These are phyloP conservation scores for Kwoniella heveanensis DNA, from an alignment of 768 basidiomycete species.

Conservation along the genomic window DNA sequence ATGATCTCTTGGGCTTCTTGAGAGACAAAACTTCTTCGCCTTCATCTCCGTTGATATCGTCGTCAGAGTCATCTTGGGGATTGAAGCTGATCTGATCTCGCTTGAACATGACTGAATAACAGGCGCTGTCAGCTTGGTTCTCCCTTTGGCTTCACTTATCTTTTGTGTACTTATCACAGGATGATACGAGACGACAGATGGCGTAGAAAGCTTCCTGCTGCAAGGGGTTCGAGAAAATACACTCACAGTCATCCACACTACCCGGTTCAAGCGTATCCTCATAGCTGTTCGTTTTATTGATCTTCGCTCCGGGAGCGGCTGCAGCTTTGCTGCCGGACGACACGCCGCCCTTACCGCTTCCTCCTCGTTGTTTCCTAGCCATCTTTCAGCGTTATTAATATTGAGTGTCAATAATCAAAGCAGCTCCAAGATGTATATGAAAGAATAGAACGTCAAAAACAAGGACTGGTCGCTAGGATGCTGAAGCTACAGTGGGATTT, in stretches of 20 bases:
- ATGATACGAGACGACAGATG: too few species aligned
- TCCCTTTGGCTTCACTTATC: too few species aligned
- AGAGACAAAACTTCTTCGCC: constrained; percentile 83
- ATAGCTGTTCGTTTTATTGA: constrained; percentile 49
- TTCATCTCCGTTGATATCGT: constrained; percentile 59
- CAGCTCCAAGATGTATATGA: not conserved
- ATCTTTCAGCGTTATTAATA: constrained; percentile 12
- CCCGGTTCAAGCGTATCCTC: constrained; percentile 55
- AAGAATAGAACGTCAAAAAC: not conserved
- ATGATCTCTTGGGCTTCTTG: constrained; percentile 21
- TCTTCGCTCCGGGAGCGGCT: constrained; percentile 26
- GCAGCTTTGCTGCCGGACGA: constrained; percentile 16
- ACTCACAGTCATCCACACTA: constrained; percentile 55
- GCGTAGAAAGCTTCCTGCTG: too few species aligned
- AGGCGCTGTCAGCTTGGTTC: too few species aligned
- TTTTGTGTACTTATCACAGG: too few species aligned
- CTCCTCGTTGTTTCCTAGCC: constrained; percentile 17
- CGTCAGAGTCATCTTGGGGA: constrained; percentile 58
- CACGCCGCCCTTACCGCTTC: constrained; percentile 12
- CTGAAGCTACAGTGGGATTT: too few species aligned
- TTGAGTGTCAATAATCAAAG: too few species aligned
- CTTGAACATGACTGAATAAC: constrained; percentile 51
- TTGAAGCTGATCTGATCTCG: constrained; percentile 78
- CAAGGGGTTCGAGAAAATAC: too few species aligned
- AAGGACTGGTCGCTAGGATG: too few species aligned